Base-by-base conservation (phyloP, 805 yeast species). In the Debaryomyces hansenii region DNA sequence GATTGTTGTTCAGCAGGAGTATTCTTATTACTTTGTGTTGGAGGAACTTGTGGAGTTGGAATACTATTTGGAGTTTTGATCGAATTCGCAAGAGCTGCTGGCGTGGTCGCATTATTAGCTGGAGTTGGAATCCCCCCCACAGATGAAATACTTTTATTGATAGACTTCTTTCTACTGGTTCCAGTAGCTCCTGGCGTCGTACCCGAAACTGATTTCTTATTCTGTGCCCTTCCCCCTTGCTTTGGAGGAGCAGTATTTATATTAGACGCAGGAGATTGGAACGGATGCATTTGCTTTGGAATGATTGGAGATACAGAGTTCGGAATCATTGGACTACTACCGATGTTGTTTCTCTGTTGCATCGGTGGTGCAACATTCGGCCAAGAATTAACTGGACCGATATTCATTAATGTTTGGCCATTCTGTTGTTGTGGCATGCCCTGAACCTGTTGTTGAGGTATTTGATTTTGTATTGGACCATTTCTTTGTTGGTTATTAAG, bases 11-110 rank as follows among this genome's bases (percentile, higher is more conserved):
- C 74, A 5, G 54, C 53, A 1, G 78, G 78, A 1, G 78, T 72
- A 44, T 72, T 71, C 56, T 67, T 72, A 50, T 63, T 66, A 45
- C 75, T 69, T 18, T 69, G 69, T 4, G 62, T 48, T 18, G 58
- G 60, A 4, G 65, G 62, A 9, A 72, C 58, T 44, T 69, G 75
- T 1, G 78, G 77, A 0, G 77, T 72, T 3, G 74, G 61, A 9
- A 69, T 69, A 50, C 74, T 68, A 48, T 69, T 70, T 1, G 78
- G 78, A 2, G 78, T 72, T 46, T 70, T 72, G 54, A 72, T 68
- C 18, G 74, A 60, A 48, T 63, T 66, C 10, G 67, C 67, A 52
- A 69, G 54, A 3, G 70, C 54, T 1, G 70, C 68, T 0, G 76
- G 77, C 0, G 76, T 69, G 1, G 73, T 57, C 20, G 56, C 60